Evolutionary conservation across 129 eudicot genomes (phyloP).

Genomic region (Chrysanthemum lavandulifolium): DNA sequence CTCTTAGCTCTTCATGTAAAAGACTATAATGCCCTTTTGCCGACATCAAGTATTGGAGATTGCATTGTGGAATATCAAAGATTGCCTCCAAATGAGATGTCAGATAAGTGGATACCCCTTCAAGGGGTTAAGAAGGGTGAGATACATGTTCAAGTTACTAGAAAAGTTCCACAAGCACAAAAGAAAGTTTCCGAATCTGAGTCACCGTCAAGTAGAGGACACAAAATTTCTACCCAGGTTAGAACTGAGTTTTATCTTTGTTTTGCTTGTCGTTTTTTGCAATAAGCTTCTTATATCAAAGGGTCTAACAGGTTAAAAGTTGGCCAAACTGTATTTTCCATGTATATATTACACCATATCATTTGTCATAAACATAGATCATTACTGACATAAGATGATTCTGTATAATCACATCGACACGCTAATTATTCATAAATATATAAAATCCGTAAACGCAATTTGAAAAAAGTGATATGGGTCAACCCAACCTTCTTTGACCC

Average conservation of each 20-base stretch:
- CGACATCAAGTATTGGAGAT: constrained; percentile 80
- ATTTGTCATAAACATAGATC: no score
- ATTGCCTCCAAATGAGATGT: constrained; percentile 75
- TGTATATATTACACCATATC: no score
- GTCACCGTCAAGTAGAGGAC: constrained; percentile 58
- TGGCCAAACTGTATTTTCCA: no score
- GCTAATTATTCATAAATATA: not conserved
- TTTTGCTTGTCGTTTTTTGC: not conserved
- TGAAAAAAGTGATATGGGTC: not conserved
- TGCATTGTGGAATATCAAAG: constrained; percentile 94
- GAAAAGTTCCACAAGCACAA: constrained; percentile 64
- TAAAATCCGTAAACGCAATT: not conserved
- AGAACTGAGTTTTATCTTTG: constrained; percentile 2
- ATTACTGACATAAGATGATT: not conserved
- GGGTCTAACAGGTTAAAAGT: no score
- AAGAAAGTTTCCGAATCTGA: constrained; percentile 55
- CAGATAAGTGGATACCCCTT: constrained; percentile 94
- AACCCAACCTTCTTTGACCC: not conserved
- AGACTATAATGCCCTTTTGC: constrained; percentile 83
- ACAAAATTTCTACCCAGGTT: constrained; percentile 65
- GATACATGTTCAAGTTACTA: constrained; percentile 79
- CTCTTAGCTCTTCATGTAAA: constrained; percentile 70
- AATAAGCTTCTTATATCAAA: no score
- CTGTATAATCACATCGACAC: not conserved
- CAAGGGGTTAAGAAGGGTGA: constrained; percentile 96